Evolutionary conservation across 2,329 filamentous ascomycete genomes (phyloP).

Genomic region (Ophiosphaerella korrae): DNA sequence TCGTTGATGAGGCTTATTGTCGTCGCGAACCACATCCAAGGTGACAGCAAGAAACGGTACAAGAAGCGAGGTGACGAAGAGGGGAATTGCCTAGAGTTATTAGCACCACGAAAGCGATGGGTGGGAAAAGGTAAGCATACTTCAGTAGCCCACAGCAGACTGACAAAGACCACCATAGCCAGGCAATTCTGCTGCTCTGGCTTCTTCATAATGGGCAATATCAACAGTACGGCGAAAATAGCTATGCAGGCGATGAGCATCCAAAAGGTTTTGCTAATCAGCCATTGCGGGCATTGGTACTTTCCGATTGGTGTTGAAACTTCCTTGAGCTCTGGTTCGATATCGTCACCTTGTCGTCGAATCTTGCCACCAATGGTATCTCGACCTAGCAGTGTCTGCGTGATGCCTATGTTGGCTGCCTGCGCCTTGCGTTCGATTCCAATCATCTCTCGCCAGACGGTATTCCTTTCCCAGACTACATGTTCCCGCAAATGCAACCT

Average conservation of each 20-base stretch:
- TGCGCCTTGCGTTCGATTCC: slow-evolving; percentile 95
- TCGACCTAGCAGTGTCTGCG: slow-evolving; percentile 77
- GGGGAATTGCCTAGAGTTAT: slow-evolving; percentile 76
- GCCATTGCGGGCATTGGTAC: slow-evolving; percentile 77
- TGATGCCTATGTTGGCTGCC: slow-evolving; percentile 84
- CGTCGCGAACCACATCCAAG: slow-evolving; percentile 79
- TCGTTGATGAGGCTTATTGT: slow-evolving; percentile 70
- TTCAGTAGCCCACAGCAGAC: slow-evolving; percentile 94
- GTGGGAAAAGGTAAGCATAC: slow-evolving; percentile 49
- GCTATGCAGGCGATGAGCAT: slow-evolving; percentile 72
- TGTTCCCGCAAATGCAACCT: slow-evolving; percentile 92
- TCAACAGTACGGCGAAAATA: slow-evolving; percentile 75
- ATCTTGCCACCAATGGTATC: slow-evolving; percentile 71
- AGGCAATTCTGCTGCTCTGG: slow-evolving; percentile 95
- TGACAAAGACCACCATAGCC: slow-evolving; percentile 91
- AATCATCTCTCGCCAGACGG: slow-evolving; percentile 98
- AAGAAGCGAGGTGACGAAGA: slow-evolving; percentile 93
- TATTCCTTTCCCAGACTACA: slow-evolving; percentile 98
- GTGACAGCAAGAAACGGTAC: slow-evolving; percentile 93
- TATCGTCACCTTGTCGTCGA: slow-evolving; percentile 83
- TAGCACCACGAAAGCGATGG: slow-evolving; percentile 10
- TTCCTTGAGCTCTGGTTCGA: slow-evolving; percentile 67
- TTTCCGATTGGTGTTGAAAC: slow-evolving; percentile 80
- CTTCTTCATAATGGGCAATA: slow-evolving; percentile 80
- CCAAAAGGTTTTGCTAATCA: slow-evolving; percentile 81